These are phyloP conservation scores for Thermomyces lanuginosus DNA, from an alignment of 2,329 filamentous ascomycete species.

Conservation along the genomic window DNA sequence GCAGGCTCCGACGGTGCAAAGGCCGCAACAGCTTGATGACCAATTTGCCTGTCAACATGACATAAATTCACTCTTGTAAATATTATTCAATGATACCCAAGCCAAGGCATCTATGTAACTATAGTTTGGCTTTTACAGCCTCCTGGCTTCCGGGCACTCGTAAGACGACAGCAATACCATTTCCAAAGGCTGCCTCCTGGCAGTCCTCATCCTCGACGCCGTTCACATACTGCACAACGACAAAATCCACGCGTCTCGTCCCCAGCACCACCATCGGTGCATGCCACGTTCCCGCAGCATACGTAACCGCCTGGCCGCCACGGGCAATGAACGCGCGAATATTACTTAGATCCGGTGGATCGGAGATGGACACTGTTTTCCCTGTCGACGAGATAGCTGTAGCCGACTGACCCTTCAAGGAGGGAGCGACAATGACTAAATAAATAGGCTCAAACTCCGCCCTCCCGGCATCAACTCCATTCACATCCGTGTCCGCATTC, in stretches of 20 bases:
- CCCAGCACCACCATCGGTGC: slow-evolving; percentile 89
- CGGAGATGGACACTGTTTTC: slow-evolving; percentile 17
- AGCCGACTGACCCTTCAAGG: slow-evolving; percentile 33
- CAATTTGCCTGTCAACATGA: too few relatives aligned
- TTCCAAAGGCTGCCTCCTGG: slow-evolving; percentile 50
- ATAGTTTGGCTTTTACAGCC: too few relatives aligned
- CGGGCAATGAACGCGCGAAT: slow-evolving; percentile 65
- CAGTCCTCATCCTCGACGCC: slow-evolving; percentile 72
- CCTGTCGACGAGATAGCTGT: slow-evolving; percentile 13
- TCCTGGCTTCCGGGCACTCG: too few relatives aligned
- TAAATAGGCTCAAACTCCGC: slow-evolving; percentile 33
- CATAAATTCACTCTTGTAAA: too few relatives aligned
- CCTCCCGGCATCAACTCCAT: slow-evolving; percentile 3
- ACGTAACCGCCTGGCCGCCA: slow-evolving; percentile 72
- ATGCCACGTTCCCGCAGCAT: slow-evolving; percentile 85
- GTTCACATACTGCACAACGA: slow-evolving; percentile 80
- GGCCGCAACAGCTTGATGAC: too few relatives aligned
- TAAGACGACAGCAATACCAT: slow-evolving; percentile 22
- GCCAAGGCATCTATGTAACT: too few relatives aligned
- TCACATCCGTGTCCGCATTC: slow-evolving; percentile 3
- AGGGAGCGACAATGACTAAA: slow-evolving; percentile 79
- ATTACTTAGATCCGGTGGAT: slow-evolving; percentile 53
- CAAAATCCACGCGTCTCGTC: slow-evolving; percentile 55
- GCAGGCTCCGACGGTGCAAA: too few relatives aligned
- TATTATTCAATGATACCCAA: too few relatives aligned